Evolutionary conservation across 306 rosid species (phyloP).

Genomic region (Acacia confusa): DNA sequence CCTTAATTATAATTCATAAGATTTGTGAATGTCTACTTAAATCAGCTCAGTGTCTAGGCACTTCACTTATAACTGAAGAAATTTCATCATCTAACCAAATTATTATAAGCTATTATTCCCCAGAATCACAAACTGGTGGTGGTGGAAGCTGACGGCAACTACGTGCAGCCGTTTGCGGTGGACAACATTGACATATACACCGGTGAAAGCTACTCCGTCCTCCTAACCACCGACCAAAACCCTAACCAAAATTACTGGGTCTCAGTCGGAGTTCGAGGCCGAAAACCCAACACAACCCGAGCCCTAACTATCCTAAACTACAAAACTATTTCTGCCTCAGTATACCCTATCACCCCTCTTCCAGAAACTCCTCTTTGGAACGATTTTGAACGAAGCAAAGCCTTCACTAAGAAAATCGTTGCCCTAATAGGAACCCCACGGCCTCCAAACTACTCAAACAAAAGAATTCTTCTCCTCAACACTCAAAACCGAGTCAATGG

Average conservation of each 20-base stretch:
- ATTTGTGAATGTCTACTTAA: not conserved
- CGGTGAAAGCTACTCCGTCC: constrained; percentile 79
- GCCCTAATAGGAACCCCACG: constrained; percentile 60
- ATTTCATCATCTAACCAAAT: not conserved
- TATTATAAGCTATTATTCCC: not conserved
- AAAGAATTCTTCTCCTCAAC: constrained; percentile 65
- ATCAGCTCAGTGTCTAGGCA: not conserved
- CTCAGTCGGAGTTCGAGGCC: constrained; percentile 62
- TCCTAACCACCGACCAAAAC: constrained; percentile 64
- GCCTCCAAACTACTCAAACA: constrained; percentile 52
- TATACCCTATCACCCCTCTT: constrained; percentile 63
- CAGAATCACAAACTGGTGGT: constrained; percentile 78
- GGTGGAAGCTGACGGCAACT: constrained; percentile 89
- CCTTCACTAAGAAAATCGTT: constrained; percentile 49
- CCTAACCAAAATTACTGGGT: constrained; percentile 78
- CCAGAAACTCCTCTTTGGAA: constrained; percentile 67
- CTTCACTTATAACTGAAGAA: not conserved
- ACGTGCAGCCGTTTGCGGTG: constrained; percentile 60
- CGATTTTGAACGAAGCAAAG: constrained; percentile 59
- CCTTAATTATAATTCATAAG: not conserved
- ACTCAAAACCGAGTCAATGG: constrained; percentile 69
- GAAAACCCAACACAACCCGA: constrained; percentile 61
- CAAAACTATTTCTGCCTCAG: constrained; percentile 47
- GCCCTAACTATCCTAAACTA: constrained; percentile 67
- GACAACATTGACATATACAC: constrained; percentile 82